A percentile compares a stretch with the other conserved stretches of the same genome.
Evolutionary conservation across 257 asterid genomes (phyloP).

Genomic region (Voacanga thouarsii): DNA sequence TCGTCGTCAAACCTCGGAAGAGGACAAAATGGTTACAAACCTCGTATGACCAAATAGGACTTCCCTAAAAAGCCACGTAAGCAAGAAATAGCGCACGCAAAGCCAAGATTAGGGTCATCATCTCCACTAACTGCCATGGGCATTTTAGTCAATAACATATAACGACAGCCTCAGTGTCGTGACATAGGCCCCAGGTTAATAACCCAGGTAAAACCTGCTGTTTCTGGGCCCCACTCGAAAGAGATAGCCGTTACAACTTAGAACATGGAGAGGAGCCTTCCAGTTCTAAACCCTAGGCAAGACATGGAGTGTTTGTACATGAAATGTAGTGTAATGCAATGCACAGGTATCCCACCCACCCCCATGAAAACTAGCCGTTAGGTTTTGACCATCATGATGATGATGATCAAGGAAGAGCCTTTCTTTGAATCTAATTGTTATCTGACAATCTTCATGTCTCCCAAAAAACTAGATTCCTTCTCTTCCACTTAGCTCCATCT

Average conservation of each 20-base stretch:
- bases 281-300: slow-evolving; percentile 31
- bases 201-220: slow-evolving; percentile 1
- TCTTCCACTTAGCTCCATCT: slow-evolving; percentile 15
- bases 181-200: neutral
- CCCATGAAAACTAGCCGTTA: slow-evolving; percentile 78
- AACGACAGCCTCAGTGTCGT: neutral
- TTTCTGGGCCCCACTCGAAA: slow-evolving; percentile 39
- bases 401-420: slow-evolving; percentile 12
- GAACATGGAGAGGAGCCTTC: slow-evolving; percentile 17
- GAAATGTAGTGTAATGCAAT: slow-evolving; percentile 25
- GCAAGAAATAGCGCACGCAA: neutral
- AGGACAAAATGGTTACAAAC: neutral
- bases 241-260: slow-evolving; percentile 68
- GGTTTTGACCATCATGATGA: slow-evolving; percentile 7
- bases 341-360: neutral
- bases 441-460: slow-evolving; percentile 43
- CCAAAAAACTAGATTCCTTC: slow-evolving; percentile 22
- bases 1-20: neutral
- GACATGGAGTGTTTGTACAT: neutral
- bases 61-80: neutral
- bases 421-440: slow-evolving; percentile 20
- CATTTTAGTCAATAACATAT: neutral
- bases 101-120: neutral
- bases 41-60: neutral
- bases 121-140: neutral